A percentile compares a stretch with the other conserved stretches of the same genome.
Conservation (phyloP, 164 flowering plant genomes). For the Magnolia sinica region DNA sequence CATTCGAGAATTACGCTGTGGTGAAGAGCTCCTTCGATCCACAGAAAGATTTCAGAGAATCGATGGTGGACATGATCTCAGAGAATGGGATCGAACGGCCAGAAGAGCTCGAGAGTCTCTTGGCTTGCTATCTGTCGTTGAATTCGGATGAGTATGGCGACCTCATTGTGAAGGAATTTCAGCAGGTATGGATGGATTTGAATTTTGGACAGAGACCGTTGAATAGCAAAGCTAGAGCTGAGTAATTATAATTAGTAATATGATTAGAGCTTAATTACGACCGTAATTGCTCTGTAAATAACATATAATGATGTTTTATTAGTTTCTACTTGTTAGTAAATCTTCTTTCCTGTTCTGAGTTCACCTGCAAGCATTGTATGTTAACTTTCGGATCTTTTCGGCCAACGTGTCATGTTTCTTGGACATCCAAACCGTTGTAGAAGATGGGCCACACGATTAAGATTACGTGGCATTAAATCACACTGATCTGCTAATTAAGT, state of each 20-base stretch:
- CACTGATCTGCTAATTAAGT: no score
- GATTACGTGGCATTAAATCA: no score
- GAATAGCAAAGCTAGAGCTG: conserved; percentile 1
- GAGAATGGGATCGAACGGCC: conserved; percentile 48
- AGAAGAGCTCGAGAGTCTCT: conserved; percentile 72
- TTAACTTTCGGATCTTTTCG: no score
- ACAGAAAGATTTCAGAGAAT: conserved; percentile 69
- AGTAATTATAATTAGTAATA: neutral
- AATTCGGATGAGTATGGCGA: conserved; percentile 74
- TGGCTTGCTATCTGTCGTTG: conserved; percentile 75
- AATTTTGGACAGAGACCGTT: conserved; percentile 30
- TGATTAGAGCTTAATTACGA: neutral
- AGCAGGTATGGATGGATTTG: conserved; percentile 72
- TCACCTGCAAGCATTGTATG: no score
- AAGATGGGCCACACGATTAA: no score
- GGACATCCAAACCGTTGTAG: no score
- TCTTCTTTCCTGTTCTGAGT: no score
- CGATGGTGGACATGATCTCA: conserved; percentile 88
- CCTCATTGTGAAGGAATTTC: conserved; percentile 69
- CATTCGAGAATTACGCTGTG: conserved; percentile 58
- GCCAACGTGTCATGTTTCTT: no score
- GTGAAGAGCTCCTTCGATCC: conserved; percentile 66
- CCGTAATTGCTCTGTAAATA: no score
- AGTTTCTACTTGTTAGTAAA: no score
- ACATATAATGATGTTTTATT: no score